Conservation (phyloP, 176 grass and related monocot genomes). For the Microstegium vimineum region DNA sequence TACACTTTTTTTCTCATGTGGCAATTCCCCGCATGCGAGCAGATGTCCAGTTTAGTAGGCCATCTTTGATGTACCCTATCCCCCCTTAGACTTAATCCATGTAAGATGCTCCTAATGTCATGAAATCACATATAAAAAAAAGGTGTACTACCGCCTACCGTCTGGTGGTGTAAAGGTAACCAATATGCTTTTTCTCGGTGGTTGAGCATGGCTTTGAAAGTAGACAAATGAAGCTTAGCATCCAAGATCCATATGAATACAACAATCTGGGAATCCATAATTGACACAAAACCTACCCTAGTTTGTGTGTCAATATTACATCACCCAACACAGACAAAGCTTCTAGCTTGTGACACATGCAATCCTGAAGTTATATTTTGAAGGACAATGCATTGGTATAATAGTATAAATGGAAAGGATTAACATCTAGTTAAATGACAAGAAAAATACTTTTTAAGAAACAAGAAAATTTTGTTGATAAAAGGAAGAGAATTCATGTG, state of each 20-base stretch:
- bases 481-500: not conserved
- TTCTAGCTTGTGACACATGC: not conserved
- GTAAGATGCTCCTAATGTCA: not conserved
- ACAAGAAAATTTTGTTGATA: not conserved
- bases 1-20: not conserved
- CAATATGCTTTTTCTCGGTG: not conserved
- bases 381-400: not conserved
- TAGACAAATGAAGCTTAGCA: not conserved
- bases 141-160: not conserved
- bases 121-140: not conserved
- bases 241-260: not conserved
- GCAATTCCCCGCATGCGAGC: too few relatives aligned
- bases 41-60: not conserved
- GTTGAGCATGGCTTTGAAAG: not conserved
- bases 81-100: not conserved
- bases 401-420: not conserved
- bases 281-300: not conserved
- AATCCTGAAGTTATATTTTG: not conserved
- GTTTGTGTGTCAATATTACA: not conserved
- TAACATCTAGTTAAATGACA: not conserved
- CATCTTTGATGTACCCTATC: not conserved
- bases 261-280: not conserved
- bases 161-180: not conserved
- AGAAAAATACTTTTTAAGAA: not conserved
- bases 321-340: not conserved